Percentiles rank a stretch among this genome's conserved stretches.
Conservation (phyloP, 768 basidiomycete species). For the Hericium erinaceus region DNA sequence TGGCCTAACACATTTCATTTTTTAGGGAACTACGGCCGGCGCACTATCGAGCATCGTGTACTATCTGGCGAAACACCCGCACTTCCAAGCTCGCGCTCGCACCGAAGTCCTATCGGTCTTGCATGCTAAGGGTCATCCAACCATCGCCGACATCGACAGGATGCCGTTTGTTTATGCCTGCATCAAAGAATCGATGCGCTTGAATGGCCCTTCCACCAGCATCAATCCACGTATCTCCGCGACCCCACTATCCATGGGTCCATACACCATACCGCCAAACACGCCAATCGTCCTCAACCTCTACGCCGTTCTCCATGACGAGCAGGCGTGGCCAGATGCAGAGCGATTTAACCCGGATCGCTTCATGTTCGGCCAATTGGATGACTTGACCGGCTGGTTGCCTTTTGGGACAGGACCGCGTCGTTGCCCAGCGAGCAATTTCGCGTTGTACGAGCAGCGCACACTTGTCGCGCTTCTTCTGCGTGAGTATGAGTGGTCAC, state of each 20-base stretch:
- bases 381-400: not conserved
- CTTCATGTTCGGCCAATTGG: not conserved
- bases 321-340: not conserved
- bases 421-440: conserved; percentile 5
- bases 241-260: not conserved
- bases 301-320: not conserved
- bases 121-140: not conserved
- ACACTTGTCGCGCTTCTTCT: conserved; percentile 27
- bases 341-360: not conserved
- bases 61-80: not conserved
- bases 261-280: not conserved
- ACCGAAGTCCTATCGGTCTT: not conserved
- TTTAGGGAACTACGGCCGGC: not conserved
- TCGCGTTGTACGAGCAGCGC: conserved; percentile 24
- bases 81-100: not conserved
- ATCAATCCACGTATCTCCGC: not conserved
- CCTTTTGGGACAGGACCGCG: not conserved
- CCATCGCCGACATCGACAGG: not conserved
- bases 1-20: not conserved
- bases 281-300: not conserved
- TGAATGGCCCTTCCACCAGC: not conserved
- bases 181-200: not conserved
- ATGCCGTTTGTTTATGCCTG: not conserved
- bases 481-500: conserved; percentile 24
- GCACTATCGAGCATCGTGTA: not conserved